These are phyloP conservation scores for Leccinum rimulosum DNA, from an alignment of 768 basidiomycete genomes.

Conservation along the genomic window DNA sequence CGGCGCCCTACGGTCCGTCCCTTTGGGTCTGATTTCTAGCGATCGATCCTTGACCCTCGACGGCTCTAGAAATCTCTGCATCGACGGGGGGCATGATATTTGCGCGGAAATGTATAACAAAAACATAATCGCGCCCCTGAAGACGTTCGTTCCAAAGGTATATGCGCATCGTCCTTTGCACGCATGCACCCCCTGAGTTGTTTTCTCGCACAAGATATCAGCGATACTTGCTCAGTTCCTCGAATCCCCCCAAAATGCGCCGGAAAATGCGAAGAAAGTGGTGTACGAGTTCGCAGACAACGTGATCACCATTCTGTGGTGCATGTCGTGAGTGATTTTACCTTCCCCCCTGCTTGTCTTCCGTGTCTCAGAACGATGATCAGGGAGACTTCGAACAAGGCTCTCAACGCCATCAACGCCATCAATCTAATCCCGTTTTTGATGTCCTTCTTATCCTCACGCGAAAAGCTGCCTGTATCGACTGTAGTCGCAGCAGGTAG, in stretches of 20 bases:
- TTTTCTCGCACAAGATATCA: conserved; percentile 57
- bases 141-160: conserved; percentile 78
- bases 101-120: conserved; percentile 98
- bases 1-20: conserved; percentile 76
- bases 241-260: conserved; percentile 53
- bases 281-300: conserved; percentile 90
- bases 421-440: conserved; percentile 79
- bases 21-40: neutral
- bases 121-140: conserved; percentile 77
- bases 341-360: neutral
- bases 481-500: conserved; percentile 81
- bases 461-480: conserved; percentile 62
- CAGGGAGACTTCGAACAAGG: conserved; percentile 93
- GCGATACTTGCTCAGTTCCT: conserved; percentile 66
- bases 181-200: neutral
- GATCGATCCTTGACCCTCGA: conserved; percentile 7
- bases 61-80: conserved; percentile 79
- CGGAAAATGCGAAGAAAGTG: conserved; percentile 69
- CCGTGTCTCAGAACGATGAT: conserved; percentile 23
- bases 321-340: conserved; percentile 75
- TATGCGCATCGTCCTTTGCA: conserved; percentile 1
- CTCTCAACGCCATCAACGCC: conserved; percentile 71
- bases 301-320: conserved; percentile 91
- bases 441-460: conserved; percentile 81
- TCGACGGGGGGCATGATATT: conserved; percentile 94